Evolutionary conservation across 2,329 filamentous ascomycete species (phyloP).

Genomic region (Penicillium sp.): DNA sequence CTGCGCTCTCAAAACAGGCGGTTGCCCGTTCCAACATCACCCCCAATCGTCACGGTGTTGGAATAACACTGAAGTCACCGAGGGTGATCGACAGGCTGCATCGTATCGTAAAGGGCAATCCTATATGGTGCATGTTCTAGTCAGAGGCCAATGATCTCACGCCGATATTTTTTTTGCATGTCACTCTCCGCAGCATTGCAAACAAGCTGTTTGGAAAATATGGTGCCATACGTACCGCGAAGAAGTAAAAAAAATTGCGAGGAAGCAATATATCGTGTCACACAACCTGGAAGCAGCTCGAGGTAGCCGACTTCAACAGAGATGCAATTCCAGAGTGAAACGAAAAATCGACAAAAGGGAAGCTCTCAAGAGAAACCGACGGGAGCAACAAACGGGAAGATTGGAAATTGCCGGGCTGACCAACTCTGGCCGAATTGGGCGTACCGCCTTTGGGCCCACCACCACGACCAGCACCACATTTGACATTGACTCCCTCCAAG

Average conservation of each 20-base stretch:
- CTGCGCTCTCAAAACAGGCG: conserved; percentile 55
- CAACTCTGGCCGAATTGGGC: conserved; percentile 34
- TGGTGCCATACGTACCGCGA: conserved; percentile 25
- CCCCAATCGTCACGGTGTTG: conserved; percentile 35
- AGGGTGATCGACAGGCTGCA: conserved; percentile 23
- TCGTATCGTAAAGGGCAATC: conserved; percentile 29
- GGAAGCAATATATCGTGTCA: background rate
- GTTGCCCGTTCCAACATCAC: conserved; percentile 58
- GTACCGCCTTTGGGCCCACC: conserved; percentile 30
- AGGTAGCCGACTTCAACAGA: background rate
- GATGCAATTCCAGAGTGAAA: background rate
- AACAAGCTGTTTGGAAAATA: conserved; percentile 16
- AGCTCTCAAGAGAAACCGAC: background rate
- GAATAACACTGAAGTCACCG: conserved; percentile 34
- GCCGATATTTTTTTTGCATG: background rate
- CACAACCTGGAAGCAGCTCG: conserved; percentile 1
- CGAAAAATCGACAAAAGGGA: background rate
- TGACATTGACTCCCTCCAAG: background rate
- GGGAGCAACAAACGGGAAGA: background rate
- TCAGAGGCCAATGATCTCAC: background rate
- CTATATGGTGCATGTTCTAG: background rate
- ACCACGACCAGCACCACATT: background rate
- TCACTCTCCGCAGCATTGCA: background rate
- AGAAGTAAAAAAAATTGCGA: conserved; percentile 7
- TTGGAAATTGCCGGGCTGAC: conserved; percentile 30